phyloP scores from a whole-genome alignment of 2,329 filamentous ascomycete species.

The Paraphaeosphaeria minitans region DNA sequence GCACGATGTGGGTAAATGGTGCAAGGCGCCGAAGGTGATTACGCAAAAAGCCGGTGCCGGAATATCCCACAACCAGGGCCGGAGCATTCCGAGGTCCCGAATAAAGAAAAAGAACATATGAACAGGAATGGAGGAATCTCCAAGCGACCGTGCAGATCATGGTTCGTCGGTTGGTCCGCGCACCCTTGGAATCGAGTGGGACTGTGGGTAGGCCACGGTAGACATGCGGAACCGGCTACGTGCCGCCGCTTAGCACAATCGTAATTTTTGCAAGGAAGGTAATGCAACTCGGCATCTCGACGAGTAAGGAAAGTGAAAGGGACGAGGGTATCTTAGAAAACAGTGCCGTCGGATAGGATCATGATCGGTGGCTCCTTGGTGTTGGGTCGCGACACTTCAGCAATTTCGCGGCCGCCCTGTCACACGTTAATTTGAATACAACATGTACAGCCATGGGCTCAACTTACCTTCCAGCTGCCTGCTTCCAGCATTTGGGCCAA shows the following conservation, averaged over 20 bases:
- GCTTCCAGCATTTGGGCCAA: conserved; percentile 92
- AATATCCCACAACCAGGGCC: background rate
- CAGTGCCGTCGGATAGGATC: conserved; percentile 93
- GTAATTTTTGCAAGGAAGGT: conserved; percentile 23
- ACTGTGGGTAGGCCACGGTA: background rate
- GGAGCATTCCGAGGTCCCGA: background rate
- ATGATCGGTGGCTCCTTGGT: conserved; percentile 96
- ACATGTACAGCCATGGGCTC: background rate
- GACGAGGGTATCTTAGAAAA: conserved; percentile 70
- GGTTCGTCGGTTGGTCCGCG: conserved; percentile 2
- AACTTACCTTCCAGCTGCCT: conserved; percentile 92
- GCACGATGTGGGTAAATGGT: background rate
- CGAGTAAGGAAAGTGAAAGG: conserved; percentile 26
- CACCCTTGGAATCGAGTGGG: background rate
- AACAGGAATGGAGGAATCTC: conserved; percentile 18
- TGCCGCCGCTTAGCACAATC: conserved; percentile 11
- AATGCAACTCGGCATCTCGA: conserved; percentile 19
- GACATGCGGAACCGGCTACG: conserved; percentile 3
- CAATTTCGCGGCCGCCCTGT: conserved; percentile 89
- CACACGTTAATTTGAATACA: conserved; percentile 18
- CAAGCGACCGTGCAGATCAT: conserved; percentile 11
- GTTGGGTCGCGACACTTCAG: conserved; percentile 92
- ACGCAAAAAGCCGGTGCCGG: background rate
- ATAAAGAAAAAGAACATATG: conserved; percentile 15
- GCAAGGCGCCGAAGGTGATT: background rate